Evolutionary conservation across 768 basidiomycete species (phyloP).

Genomic region (Hygrophorus russula): DNA sequence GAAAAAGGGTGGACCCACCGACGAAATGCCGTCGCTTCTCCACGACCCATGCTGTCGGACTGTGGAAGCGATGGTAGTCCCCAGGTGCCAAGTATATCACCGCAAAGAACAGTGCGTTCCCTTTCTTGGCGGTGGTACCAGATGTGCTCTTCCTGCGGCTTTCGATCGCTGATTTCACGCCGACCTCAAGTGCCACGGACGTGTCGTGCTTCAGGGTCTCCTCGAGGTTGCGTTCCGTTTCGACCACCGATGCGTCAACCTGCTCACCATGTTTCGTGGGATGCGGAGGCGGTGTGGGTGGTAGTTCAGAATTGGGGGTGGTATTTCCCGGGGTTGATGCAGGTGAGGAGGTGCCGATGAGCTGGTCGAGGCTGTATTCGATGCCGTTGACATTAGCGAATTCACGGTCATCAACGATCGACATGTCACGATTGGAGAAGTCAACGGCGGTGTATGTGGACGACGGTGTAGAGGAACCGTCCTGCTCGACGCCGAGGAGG

Average conservation of each 20-base stretch:
- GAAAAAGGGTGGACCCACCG: constrained; percentile 34
- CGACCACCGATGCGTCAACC: constrained; percentile 66
- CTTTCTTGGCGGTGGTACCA: constrained; percentile 33
- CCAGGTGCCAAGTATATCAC: constrained; percentile 98
- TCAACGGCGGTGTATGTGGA: constrained; percentile 26
- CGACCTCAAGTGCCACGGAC: constrained; percentile 65
- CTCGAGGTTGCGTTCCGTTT: constrained; percentile 36
- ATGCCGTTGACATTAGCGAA: constrained; percentile 98
- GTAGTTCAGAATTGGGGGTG: constrained; percentile 10
- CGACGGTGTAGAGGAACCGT: constrained; percentile 31
- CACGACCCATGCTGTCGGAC: constrained; percentile 93
- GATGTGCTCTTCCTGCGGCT: constrained; percentile 17
- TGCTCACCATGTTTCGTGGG: constrained; percentile 54
- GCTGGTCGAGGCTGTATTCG: constrained; percentile 84
- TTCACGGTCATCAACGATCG: constrained; percentile 69
- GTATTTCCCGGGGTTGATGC: constrained; percentile 15
- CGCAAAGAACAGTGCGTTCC: constrained; percentile 81
- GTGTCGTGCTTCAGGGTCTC: constrained; percentile 57
- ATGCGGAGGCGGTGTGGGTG: constrained; percentile 1
- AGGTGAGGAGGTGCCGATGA: constrained; percentile 47
- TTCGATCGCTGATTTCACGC: constrained; percentile 29
- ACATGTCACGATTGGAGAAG: constrained; percentile 34
- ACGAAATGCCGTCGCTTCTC: constrained; percentile 93
- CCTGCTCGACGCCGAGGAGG: constrained; percentile 67
- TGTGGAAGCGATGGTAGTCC: constrained; percentile 97